phyloP scores from a whole-genome alignment of 2,329 filamentous ascomycete genomes.

The Fusarium oxysporum region DNA sequence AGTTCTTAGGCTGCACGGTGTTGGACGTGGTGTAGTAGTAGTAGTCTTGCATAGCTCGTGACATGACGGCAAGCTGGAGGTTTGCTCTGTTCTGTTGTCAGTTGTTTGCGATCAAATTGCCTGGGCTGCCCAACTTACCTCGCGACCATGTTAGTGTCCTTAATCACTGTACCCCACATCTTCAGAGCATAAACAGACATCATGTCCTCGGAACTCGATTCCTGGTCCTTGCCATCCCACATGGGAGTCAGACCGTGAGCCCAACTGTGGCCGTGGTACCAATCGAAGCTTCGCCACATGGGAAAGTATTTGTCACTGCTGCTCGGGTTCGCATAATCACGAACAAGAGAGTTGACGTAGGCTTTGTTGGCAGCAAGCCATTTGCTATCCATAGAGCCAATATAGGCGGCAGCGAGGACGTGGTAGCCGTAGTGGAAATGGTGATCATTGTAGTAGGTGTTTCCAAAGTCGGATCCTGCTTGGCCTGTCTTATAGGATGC shows the following conservation, averaged over 20 bases:
- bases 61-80: conserved; percentile 83
- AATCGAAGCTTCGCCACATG: conserved; percentile 87
- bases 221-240: conserved; percentile 82
- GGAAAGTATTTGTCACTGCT: conserved; percentile 80
- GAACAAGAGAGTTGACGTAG: conserved; percentile 85
- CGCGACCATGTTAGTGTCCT: conserved; percentile 83
- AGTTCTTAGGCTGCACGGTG: conserved; percentile 75
- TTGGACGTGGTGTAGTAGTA: conserved; percentile 83
- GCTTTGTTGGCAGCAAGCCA: conserved; percentile 81
- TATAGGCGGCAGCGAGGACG: conserved; percentile 85
- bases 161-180: conserved; percentile 87
- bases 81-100: conserved; percentile 66
- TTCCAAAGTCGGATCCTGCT: conserved; percentile 84
- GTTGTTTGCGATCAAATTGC: background rate
- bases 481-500: conserved; percentile 78
- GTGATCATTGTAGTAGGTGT: conserved; percentile 84
- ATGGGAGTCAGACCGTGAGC: conserved; percentile 81
- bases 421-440: conserved; percentile 90
- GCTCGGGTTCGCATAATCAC: conserved; percentile 84
- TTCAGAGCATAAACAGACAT: conserved; percentile 90
- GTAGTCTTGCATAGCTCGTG: conserved; percentile 80
- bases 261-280: conserved; percentile 96
- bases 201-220: conserved; percentile 90
- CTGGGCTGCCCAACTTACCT: conserved; percentile 57
- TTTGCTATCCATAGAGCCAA: conserved; percentile 79